Base-by-base conservation (phyloP, 345 rosid genomes). In the Excoecaria cochinchinensis region DNA sequence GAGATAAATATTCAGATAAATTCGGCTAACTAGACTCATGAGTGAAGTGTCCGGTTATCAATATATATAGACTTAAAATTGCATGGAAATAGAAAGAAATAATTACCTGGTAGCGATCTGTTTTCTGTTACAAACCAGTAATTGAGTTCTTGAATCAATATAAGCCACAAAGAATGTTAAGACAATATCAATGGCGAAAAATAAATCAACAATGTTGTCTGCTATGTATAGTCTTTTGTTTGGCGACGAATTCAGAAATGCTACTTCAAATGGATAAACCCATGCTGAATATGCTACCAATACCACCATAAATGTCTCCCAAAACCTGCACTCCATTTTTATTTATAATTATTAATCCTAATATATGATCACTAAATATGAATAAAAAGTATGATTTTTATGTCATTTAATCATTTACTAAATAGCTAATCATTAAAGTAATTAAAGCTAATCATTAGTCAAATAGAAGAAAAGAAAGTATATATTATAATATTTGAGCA, bases 241-340 rank as follows among this genome's bases (percentile, higher is more conserved):
- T 8, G 89, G 86, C 13, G 85, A 72, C 0, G 88, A 82, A 17
- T 81, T 62, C 62, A 90, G 79, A 80, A 95, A 95, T 16, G 97
- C 95, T 0, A 89, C 81, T 85, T 92, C 94, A 55, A 95, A 92
- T 0, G 99, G 99, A 66, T 79, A 90, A 70, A 90, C 88, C 99
- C 99, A 95, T 36, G 88, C 92, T 0, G 97, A 81, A 86, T 95
- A 95, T 15, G 89, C 88, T 5, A 95, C 97, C 82, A 95, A 74
- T 60, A 84, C 31, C 90, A 90, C 95, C 99, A 95, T 95, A 47
- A 83, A 85, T 61, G 90, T 40, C 82, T 90, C 95, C 99, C 99
- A 95, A 0, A 86, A 74, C 95, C 99, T 95, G 83, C 82, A 82
- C 4, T 14, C 16, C 1, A 53, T 14, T 53, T 53, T 53, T 1